Base-by-base conservation (phyloP, 441 rosid species). In the Biscutella laevigata region DNA sequence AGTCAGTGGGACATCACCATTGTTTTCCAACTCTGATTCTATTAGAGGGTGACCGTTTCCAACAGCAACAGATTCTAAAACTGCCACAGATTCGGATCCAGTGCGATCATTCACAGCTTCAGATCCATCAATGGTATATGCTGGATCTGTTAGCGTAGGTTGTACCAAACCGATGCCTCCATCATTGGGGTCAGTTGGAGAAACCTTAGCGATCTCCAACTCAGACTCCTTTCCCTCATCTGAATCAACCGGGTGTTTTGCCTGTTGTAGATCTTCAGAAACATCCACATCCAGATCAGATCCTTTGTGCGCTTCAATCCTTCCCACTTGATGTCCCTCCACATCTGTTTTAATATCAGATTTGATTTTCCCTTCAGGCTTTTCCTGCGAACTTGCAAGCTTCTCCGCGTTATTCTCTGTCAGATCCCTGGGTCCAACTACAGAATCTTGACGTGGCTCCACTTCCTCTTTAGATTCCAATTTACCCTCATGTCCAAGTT, bases 401-500 rank as follows among this genome's bases (percentile, higher is more conserved):
- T n/a, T n/a, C 45, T 44, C 49, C 14, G 6, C 22, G 33, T 38
- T 60, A 33, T 38, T 55, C 36, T 45, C 10, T 25, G 40, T 11
- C 22, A 55, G 43, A 55, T 63, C 69, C 64, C 53, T 50, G 35
- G 53, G 26, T 64, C 47, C 64, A 47, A 13, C 62, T 28, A 49
- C 48, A 22, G 67, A 68, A 48, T 34, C 68, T 36, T 40, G 59
- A 42, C 10, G 21, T 48, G 35, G 50, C 6, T 68, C 64, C 64
- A 32, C 64, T 37, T 68, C 38, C 52, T 49, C 38, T 8, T 25
- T 61, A 54, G 63, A 67, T 67, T 55, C 72, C 58, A 67, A 36
- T 10, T 41, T 21, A 39, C 20, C 57, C 11, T 37, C 45, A 16
- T 10, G 3, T 38, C 32, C 71, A 38, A 3, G 19, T 43, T 40